These are phyloP conservation scores for Solanum microdontum DNA, from an alignment of 257 asterid species.

Conservation along the genomic window DNA sequence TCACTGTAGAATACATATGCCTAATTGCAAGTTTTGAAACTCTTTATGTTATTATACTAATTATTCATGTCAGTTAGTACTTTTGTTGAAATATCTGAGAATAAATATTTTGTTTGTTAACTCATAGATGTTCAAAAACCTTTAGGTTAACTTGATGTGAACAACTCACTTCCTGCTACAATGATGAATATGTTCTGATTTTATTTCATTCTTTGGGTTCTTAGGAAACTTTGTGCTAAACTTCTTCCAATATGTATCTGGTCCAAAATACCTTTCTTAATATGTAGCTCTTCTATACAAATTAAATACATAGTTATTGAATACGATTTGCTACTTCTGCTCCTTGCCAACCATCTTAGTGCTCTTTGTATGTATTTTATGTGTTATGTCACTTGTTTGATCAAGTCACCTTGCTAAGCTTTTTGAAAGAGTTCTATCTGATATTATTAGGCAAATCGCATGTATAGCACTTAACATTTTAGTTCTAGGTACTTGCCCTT, in stretches of 20 bases:
- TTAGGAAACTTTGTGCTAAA: background rate
- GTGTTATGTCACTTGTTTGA: background rate
- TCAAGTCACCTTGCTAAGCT: background rate
- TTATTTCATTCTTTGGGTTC: background rate
- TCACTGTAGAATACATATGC: background rate
- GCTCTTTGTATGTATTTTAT: background rate
- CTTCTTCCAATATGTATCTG: background rate
- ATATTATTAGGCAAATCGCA: background rate
- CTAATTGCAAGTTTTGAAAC: background rate
- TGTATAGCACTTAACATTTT: background rate
- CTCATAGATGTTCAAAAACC: background rate
- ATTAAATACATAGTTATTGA: background rate
- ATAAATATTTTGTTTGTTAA: background rate
- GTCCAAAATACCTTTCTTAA: background rate
- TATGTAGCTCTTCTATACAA: background rate
- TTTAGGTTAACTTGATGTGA: background rate
- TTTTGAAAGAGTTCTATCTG: background rate
- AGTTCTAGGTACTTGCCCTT: background rate
- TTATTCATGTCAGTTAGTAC: background rate
- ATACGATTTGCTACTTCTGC: background rate
- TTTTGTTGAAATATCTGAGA: background rate
- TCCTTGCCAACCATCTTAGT: background rate
- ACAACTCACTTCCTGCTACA: background rate
- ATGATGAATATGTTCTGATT: background rate
- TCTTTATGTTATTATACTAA: background rate